Base-by-base conservation (phyloP, 1,284 basidiomycete genomes). In the Cryptococcus sp. region DNA sequence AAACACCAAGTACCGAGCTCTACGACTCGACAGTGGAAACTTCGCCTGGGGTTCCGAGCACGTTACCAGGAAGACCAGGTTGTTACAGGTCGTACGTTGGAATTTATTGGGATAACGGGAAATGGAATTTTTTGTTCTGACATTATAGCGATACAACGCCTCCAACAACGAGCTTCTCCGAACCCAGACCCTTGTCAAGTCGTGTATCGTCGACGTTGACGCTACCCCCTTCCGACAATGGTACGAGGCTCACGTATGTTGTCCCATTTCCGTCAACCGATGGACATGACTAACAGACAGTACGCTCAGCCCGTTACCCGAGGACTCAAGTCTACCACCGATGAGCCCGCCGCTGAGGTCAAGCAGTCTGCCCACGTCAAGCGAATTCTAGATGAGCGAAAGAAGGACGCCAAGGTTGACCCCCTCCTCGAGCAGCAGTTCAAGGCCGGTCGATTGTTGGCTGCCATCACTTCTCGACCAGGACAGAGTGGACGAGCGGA, bases 151-250 rank as follows among this genome's bases (percentile, higher is more conserved):
- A 49, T 97, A 97, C 84, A 97, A 97, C 77, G 84, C 93, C 46
- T 92, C 92, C 61, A 97, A 97, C 85, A 97, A 97, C 80, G 92
- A 97, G 80, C 84, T 97, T 72, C 92, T 97, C 74, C 89, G 92
- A 73, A 97, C 92, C 67, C 96, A 97, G 82, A 97, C 92, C 56
- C 85, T 97, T 55, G 92, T 97, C 74, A 96, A 93, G 82, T 82
- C 85, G 61, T 87, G 87, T 63, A 87, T 97, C 78, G 89, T 97
- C 77, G 91, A 96, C 77, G 76, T 97, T 70, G 92, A 97, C 80
- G 92, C 92, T 60, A 85, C 91, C 45, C 93, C 92, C 62, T 97
- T 96, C 88, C 85, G 91, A 66, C 91, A 94, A 79, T 97, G 91
- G 91, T 97, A 96, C 76, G 92, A 97, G 80, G 79, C 89, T 41